Evolutionary conservation across 2,329 filamentous ascomycete species (phyloP).

Genomic region (Ceratocystis destructans): DNA sequence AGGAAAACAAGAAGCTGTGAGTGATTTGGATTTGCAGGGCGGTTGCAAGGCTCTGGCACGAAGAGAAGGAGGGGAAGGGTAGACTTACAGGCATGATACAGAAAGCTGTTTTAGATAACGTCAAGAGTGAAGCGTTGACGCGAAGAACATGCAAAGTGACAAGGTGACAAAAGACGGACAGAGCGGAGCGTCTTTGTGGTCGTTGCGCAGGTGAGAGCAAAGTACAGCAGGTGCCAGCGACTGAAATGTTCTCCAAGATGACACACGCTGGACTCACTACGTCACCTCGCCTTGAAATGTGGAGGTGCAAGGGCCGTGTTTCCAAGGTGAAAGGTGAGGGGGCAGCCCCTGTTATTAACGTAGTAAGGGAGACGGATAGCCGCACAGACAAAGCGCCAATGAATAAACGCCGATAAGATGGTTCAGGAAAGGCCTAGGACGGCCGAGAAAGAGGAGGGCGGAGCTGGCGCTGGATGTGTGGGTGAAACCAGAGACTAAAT

Average conservation of each 20-base stretch:
- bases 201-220: background rate
- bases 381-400: background rate
- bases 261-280: background rate
- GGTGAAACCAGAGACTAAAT: background rate
- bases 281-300: slow-evolving; percentile 1
- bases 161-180: background rate
- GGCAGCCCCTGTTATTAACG: background rate
- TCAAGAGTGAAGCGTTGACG: too few relatives aligned
- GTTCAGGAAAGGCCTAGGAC: background rate
- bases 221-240: background rate
- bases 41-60: background rate
- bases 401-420: background rate
- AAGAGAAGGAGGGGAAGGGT: background rate
- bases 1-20: background rate
- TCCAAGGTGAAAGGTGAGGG: background rate
- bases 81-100: background rate
- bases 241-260: background rate
- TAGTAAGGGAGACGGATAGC: background rate
- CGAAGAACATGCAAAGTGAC: too few relatives aligned
- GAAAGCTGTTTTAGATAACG: too few relatives aligned
- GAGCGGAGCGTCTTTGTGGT: background rate
- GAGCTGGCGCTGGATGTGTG: background rate
- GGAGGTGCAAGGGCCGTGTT: background rate
- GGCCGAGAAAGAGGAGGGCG: background rate
- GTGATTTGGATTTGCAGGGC: background rate